Conservation (phyloP, 2,329 filamentous ascomycete genomes). For the Coniochaeta prunicola region DNA sequence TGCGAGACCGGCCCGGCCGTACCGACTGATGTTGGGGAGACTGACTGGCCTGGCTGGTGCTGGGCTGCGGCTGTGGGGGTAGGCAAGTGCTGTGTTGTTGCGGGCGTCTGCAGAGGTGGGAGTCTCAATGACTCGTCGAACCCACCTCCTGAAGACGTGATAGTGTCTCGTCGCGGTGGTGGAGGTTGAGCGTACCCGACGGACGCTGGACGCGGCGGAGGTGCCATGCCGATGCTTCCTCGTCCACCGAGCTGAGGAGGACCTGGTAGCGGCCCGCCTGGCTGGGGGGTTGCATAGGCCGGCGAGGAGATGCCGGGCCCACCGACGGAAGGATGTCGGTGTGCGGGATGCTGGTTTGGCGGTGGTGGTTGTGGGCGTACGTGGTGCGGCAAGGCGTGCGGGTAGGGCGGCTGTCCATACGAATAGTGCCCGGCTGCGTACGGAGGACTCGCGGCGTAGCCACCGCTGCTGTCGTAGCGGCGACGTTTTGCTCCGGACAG, state of each 20-base stretch:
- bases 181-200: slow-evolving; percentile 3
- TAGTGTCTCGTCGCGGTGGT: background rate
- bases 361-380: slow-evolving; percentile 2
- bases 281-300: background rate
- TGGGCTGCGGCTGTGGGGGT: background rate
- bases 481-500: slow-evolving; percentile 26
- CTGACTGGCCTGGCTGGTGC: background rate
- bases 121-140: slow-evolving; percentile 48
- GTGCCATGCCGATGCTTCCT: slow-evolving; percentile 8
- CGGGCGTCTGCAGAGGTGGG: slow-evolving; percentile 43
- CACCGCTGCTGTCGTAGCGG: slow-evolving; percentile 21
- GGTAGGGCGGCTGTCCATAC: background rate
- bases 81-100: slow-evolving; percentile 14
- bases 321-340: slow-evolving; percentile 7
- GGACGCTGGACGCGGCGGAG: slow-evolving; percentile 7
- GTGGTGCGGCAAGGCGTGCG: background rate
- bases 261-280: slow-evolving; percentile 7
- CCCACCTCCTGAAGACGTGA: slow-evolving; percentile 33
- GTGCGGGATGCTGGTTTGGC: slow-evolving; percentile 5
- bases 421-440: background rate
- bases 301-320: background rate
- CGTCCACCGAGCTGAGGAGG: slow-evolving; percentile 5
- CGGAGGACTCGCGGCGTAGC: slow-evolving; percentile 7
- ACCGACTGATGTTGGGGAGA: background rate
- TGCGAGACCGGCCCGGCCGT: background rate